phyloP scores from a whole-genome alignment of 345 rosid species.

The Populus tremula region DNA sequence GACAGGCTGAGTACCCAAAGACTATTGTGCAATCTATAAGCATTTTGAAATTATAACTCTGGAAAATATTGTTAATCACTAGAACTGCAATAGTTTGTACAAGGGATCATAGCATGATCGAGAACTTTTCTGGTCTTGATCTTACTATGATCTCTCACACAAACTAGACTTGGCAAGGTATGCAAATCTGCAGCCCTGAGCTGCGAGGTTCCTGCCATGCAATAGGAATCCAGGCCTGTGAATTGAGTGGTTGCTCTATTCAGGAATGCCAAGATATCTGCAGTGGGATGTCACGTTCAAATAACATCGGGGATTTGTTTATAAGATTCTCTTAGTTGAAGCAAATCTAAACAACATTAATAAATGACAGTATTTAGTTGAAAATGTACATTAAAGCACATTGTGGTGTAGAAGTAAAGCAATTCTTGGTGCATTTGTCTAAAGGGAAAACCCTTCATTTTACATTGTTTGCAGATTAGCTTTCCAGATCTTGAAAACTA shows the following conservation, averaged over 20 bases:
- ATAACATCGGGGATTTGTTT: not conserved
- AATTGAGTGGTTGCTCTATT: not conserved
- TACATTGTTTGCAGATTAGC: slow-evolving; percentile 31
- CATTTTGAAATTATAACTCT: too few relatives aligned
- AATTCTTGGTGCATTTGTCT: too few relatives aligned
- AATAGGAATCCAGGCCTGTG: not conserved
- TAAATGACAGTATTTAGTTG: not conserved
- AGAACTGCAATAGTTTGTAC: too few relatives aligned
- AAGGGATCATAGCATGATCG: too few relatives aligned
- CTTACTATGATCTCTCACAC: too few relatives aligned
- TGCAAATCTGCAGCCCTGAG: not conserved
- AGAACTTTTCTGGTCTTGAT: too few relatives aligned
- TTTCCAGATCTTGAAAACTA: slow-evolving; percentile 49
- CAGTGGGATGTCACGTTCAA: not conserved
- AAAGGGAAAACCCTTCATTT: not conserved
- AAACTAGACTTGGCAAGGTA: not conserved
- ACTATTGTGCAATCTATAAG: too few relatives aligned
- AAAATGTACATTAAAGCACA: not conserved
- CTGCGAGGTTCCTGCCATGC: not conserved
- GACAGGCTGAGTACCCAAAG: too few relatives aligned
- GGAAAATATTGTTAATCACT: too few relatives aligned
- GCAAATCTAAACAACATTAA: not conserved
- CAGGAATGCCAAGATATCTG: not conserved
- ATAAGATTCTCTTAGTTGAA: not conserved
- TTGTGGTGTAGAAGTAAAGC: not conserved